These are phyloP conservation scores for Coleophoma cylindrospora DNA, from an alignment of 2,329 filamentous ascomycete genomes.

Conservation along the genomic window DNA sequence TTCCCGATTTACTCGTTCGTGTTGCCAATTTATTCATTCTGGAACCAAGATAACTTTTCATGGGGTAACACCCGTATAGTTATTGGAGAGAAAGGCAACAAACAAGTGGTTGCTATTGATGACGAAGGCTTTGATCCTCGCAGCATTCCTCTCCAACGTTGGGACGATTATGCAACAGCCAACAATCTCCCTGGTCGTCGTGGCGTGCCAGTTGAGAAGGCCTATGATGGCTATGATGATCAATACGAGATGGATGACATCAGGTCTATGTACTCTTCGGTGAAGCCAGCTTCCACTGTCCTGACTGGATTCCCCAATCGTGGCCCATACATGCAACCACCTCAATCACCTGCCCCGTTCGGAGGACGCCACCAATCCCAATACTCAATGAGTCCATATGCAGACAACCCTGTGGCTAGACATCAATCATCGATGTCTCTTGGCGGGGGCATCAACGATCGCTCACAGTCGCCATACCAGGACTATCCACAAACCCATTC, in stretches of 20 bases:
- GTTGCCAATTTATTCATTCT: constrained; percentile 95
- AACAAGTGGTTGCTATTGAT: constrained; percentile 83
- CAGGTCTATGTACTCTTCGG: constrained; percentile 91
- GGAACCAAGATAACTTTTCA: constrained; percentile 98
- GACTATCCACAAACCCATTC: constrained; percentile 44
- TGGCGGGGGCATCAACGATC: constrained; percentile 37
- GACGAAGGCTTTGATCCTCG: constrained; percentile 85
- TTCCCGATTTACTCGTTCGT: constrained; percentile 91
- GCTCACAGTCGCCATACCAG: constrained; percentile 53
- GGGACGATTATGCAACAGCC: constrained; percentile 87
- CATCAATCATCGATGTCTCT: constrained; percentile 71
- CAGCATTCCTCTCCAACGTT: constrained; percentile 88
- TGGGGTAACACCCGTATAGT: constrained; percentile 99
- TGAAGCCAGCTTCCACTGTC: constrained; percentile 79
- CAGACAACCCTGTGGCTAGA: constrained; percentile 45
- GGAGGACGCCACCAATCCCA: constrained; percentile 37
- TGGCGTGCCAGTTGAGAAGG: constrained; percentile 64
- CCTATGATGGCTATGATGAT: constrained; percentile 64
- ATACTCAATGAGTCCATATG: constrained; percentile 39
- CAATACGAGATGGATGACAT: constrained; percentile 98
- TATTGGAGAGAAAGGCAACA: constrained; percentile 86
- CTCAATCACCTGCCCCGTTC: constrained; percentile 73
- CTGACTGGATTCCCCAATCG: constrained; percentile 75
- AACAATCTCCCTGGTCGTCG: constrained; percentile 92
- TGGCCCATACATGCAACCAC: constrained; percentile 64